Conservation (phyloP, 2,329 filamentous ascomycete species). For the Sporothrix luriei region DNA sequence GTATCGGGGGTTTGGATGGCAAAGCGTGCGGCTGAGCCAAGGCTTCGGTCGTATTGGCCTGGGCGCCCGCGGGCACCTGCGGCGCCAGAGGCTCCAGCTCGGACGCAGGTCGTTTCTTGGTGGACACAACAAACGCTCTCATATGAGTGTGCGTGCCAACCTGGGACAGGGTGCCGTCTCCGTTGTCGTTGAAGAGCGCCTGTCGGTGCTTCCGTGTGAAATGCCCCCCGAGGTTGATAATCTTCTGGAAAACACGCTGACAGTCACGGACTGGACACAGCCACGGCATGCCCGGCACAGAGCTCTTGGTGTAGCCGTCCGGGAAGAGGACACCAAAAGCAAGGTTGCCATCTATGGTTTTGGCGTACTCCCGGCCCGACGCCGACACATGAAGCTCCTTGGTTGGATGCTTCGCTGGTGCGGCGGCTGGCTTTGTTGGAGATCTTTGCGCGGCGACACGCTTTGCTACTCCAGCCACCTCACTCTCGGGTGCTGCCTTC, state of each 20-base stretch:
- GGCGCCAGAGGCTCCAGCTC: slow-evolving; percentile 29
- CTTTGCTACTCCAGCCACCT: neutral
- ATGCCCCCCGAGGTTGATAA: slow-evolving; percentile 35
- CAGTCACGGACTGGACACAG: slow-evolving; percentile 38
- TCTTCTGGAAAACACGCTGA: slow-evolving; percentile 31
- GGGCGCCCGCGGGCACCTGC: neutral
- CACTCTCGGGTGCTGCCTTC: neutral
- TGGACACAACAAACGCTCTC: slow-evolving; percentile 38
- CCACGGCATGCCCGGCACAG: slow-evolving; percentile 34
- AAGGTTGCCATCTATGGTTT: neutral
- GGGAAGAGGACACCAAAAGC: slow-evolving; percentile 23
- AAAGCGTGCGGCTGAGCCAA: neutral
- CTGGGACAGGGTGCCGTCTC: slow-evolving; percentile 41
- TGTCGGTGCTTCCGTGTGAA: slow-evolving; percentile 37
- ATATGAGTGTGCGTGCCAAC: slow-evolving; percentile 30
- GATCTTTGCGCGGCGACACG: neutral
- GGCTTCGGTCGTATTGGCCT: neutral
- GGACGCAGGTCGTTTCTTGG: slow-evolving; percentile 30
- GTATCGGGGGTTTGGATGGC: neutral
- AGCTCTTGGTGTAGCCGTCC: slow-evolving; percentile 35
- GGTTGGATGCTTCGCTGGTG: neutral
- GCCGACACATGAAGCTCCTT: neutral
- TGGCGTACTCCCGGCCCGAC: slow-evolving; percentile 3
- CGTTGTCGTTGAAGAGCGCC: slow-evolving; percentile 39
- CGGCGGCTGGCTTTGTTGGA: too few relatives aligned